A percentile compares a stretch with the other conserved stretches of the same genome.
phyloP scores from a whole-genome alignment of 176 grass and related monocot species.

The Carex cristatella region DNA sequence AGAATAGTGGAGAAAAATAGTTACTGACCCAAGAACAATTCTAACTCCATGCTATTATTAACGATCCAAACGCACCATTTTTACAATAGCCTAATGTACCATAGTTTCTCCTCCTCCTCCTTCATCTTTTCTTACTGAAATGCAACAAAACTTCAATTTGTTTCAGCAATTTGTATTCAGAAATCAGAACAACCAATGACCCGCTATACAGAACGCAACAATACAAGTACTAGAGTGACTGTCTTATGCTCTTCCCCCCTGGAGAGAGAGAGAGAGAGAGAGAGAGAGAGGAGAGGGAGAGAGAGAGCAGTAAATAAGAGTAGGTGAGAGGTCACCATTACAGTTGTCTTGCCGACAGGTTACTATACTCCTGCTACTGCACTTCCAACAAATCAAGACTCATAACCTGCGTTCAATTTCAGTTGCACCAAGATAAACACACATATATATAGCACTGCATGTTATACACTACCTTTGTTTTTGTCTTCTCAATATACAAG shows the following conservation, averaged over 20 bases:
- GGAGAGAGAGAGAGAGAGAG: neutral
- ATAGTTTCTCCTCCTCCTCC: neutral
- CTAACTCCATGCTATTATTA: too few relatives aligned
- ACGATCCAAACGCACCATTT: too few relatives aligned
- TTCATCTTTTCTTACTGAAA: neutral
- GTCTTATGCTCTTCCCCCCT: neutral
- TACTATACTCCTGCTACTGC: neutral
- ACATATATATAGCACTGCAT: too few relatives aligned
- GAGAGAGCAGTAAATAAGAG: conserved; percentile 7
- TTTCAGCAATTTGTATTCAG: neutral
- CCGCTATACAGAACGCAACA: neutral
- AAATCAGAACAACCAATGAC: neutral
- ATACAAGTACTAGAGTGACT: neutral
- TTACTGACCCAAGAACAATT: too few relatives aligned
- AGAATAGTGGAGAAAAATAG: too few relatives aligned
- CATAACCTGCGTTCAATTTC: neutral
- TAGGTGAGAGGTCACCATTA: conserved; percentile 21
- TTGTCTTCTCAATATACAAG: neutral
- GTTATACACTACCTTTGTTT: neutral
- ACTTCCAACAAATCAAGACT: neutral
- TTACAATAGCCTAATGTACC: neutral
- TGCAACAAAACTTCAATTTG: neutral
- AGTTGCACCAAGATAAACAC: neutral
- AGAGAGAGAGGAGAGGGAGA: neutral
- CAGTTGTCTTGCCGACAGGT: conserved; percentile 6